Evolutionary conservation across 2,329 filamentous ascomycete species (phyloP).

Genomic region (Acarospora socialis): DNA sequence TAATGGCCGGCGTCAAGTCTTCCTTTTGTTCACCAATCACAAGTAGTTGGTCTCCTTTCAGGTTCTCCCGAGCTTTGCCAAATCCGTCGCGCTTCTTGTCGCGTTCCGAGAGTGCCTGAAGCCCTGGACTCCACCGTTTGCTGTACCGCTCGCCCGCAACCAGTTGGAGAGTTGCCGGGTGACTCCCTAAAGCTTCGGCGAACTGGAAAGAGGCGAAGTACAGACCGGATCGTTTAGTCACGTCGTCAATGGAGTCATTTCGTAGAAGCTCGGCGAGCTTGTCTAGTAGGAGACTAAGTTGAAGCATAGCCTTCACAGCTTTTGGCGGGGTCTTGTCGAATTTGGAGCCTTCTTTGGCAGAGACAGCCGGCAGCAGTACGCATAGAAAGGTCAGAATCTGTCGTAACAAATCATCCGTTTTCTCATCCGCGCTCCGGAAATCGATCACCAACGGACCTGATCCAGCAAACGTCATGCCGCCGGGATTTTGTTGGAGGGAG

Average conservation of each 20-base stretch:
- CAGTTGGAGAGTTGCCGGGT: conserved; percentile 20
- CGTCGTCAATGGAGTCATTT: conserved; percentile 28
- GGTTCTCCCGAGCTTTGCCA: conserved; percentile 1
- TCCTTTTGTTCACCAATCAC: conserved; percentile 7
- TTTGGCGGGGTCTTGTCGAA: background rate
- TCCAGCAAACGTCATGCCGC: too few species aligned
- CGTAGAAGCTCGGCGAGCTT: conserved; percentile 26
- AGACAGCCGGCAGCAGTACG: background rate
- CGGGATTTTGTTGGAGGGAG: background rate
- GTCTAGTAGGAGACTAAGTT: conserved; percentile 24
- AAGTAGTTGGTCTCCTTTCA: conserved; percentile 10
- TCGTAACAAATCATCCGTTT: conserved; percentile 3
- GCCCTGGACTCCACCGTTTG: conserved; percentile 22
- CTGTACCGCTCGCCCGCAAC: conserved; percentile 23
- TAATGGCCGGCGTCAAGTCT: conserved; percentile 18
- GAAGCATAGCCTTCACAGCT: conserved; percentile 19
- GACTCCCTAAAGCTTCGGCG: conserved; percentile 22
- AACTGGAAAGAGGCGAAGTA: conserved; percentile 29
- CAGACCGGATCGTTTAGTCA: conserved; percentile 19
- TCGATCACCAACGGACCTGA: too few species aligned
- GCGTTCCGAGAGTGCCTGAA: conserved; percentile 24
- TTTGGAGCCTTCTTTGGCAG: too few species aligned
- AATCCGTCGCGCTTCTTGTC: background rate
- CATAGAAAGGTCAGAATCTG: conserved; percentile 1
- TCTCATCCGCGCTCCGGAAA: conserved; percentile 2